Evolutionary conservation across 2,329 filamentous ascomycete species (phyloP), one percentile per base, ranked within the genome.

Genomic region (Colletotrichum incanum): DNA sequence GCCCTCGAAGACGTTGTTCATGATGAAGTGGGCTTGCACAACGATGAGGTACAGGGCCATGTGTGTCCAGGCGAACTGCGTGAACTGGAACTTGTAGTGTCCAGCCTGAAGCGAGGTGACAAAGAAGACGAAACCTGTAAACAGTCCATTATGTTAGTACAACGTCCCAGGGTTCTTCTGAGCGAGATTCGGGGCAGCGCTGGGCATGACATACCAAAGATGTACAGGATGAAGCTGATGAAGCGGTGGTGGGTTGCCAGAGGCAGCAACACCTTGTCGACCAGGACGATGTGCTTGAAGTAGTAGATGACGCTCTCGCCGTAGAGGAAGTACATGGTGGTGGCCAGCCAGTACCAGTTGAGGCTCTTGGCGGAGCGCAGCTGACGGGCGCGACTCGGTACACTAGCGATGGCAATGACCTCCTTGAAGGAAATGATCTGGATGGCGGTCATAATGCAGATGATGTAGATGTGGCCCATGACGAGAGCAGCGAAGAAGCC

Each of bases 1-100:
- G 85, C 96, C 96, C 85, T 99, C 96, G 78, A 99, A 97, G 76
- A 99, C 93, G 84, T 99, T 99, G 89, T 99, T 99, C 94, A 99
- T 98, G 85, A 98, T 94, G 82, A 99, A 99, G 82, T 99, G 96
- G 18, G 96, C 95, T 83, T 99, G 95, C 7, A 98, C 95, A 49
- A 98, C 96, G 78, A 99, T 98, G 78, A 99, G 88, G 86, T 97
- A 98, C 26, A 99, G 90, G 6, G 97, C 96, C 95, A 99, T 98
- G 82, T 99, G 96, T 18, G 96, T 98, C 96, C 96, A 99, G 65
- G 95, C 96, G 79, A 98, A 99, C 83, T 99, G 96, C 74, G 95
- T 98, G 84, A 99, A 99, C 84, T 99, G 96, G 85, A 99, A 98
- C 82, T 93, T 94, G 87, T 98, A 98, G 84, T 98, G 94, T 52